Percentiles rank a stretch among this genome's conserved stretches.
phyloP scores from a whole-genome alignment of 2,329 filamentous ascomycete genomes.

The Fusarium sp. region DNA sequence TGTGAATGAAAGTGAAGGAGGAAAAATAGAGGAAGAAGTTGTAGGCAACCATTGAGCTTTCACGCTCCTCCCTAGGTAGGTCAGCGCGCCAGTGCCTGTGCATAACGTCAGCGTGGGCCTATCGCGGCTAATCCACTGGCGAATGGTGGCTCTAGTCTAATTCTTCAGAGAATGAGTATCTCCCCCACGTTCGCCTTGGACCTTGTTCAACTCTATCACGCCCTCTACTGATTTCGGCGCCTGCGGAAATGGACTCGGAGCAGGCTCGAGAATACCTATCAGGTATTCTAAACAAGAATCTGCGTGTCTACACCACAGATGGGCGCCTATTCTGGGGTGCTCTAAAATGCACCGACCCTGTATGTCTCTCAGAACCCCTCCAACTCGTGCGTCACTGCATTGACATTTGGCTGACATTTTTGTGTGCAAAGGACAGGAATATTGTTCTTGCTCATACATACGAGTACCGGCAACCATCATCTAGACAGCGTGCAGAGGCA shows the following conservation, averaged over 20 bases:
- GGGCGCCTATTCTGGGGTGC: constrained; percentile 86
- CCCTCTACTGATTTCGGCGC: not conserved
- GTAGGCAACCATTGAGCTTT: constrained; percentile 17
- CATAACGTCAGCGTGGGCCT: constrained; percentile 42
- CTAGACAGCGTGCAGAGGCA: constrained; percentile 54
- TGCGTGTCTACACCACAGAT: constrained; percentile 82
- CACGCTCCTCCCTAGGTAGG: not conserved
- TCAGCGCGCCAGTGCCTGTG: not conserved
- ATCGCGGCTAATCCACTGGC: constrained; percentile 25
- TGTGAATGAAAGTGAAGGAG: not conserved
- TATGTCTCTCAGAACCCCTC: constrained; percentile 53
- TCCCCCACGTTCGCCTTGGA: constrained; percentile 1
- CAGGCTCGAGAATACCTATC: constrained; percentile 64
- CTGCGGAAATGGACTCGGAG: constrained; percentile 56
- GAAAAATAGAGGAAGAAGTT: not conserved
- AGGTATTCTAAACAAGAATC: constrained; percentile 76
- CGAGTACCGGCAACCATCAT: constrained; percentile 82
- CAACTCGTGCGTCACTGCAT: not conserved
- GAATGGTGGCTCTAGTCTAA: constrained; percentile 5
- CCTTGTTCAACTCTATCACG: not conserved
- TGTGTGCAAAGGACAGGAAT: constrained; percentile 73
- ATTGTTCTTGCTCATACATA: constrained; percentile 85
- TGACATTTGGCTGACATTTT: not conserved
- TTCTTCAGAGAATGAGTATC: constrained; percentile 4
- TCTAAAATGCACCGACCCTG: constrained; percentile 94